Percentiles rank a stretch among this genome's conserved stretches.
phyloP scores from a whole-genome alignment of 768 basidiomycete genomes.

The Boletus eberwhitei region DNA sequence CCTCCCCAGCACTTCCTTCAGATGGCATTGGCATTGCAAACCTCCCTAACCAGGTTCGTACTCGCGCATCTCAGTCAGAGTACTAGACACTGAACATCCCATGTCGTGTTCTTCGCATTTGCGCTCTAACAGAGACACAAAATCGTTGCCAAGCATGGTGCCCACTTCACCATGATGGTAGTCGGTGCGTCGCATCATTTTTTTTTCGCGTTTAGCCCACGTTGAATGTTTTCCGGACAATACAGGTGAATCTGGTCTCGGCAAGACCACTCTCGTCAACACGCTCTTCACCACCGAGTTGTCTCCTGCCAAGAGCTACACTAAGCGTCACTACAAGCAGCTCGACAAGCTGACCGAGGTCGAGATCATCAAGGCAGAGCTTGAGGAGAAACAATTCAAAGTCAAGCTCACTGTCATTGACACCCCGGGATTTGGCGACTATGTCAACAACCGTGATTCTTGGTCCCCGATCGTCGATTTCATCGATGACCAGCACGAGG shows the following conservation, averaged over 20 bases:
- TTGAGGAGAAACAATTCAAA: conserved; percentile 98
- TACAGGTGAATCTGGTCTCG: conserved; percentile 91
- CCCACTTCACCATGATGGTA: conserved; percentile 99
- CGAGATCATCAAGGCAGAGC: conserved; percentile 98
- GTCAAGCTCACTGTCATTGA: conserved; percentile 99
- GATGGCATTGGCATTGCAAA: conserved; percentile 95
- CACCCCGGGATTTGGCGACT: conserved; percentile 99
- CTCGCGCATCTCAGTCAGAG: not conserved
- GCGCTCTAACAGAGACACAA: conserved; percentile 77
- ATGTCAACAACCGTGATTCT: conserved; percentile 99
- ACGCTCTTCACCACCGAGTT: conserved; percentile 98
- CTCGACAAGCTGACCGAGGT: conserved; percentile 98
- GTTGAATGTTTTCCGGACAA: not conserved
- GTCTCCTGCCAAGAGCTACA: conserved; percentile 88
- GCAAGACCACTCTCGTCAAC: conserved; percentile 98
- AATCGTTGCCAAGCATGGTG: conserved; percentile 96
- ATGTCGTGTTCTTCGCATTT: not conserved
- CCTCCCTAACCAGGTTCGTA: conserved; percentile 91
- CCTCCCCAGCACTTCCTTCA: conserved; percentile 35
- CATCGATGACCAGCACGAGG: conserved; percentile 94
- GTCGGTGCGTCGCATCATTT: conserved; percentile 59
- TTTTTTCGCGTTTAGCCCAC: not conserved
- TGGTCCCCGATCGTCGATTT: conserved; percentile 99
- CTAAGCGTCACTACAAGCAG: conserved; percentile 86
- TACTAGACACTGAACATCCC: not conserved